Evolutionary conservation across 2,329 filamentous ascomycete genomes (phyloP).

Genomic region (Oidium heveae): DNA sequence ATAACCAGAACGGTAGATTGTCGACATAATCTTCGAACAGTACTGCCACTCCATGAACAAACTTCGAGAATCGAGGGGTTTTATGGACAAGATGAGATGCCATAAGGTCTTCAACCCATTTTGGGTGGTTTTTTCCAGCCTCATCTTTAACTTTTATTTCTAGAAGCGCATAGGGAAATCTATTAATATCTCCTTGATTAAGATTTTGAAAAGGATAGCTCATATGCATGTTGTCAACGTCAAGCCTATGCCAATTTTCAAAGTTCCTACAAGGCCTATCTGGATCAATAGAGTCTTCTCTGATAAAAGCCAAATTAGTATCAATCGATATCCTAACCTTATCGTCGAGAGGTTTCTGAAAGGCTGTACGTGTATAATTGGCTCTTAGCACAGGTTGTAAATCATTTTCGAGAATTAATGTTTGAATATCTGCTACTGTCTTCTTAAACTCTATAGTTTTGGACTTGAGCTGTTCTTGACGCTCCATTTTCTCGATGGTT

Average conservation of each 20-base stretch:
- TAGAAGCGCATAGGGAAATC: slow-evolving; percentile 73
- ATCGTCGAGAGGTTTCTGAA: slow-evolving; percentile 85
- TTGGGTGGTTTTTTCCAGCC: slow-evolving; percentile 38
- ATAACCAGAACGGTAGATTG: slow-evolving; percentile 86
- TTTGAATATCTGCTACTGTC: slow-evolving; percentile 53
- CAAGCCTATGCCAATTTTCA: slow-evolving; percentile 67
- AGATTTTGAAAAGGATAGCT: slow-evolving; percentile 70
- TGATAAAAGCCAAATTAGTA: slow-evolving; percentile 72
- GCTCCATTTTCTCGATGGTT: slow-evolving; percentile 63
- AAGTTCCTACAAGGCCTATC: slow-evolving; percentile 76
- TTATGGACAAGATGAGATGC: slow-evolving; percentile 77
- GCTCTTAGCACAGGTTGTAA: slow-evolving; percentile 70
- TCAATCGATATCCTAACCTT: slow-evolving; percentile 81
- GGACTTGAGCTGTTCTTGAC: slow-evolving; percentile 39
- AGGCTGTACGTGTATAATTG: slow-evolving; percentile 83
- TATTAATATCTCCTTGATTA: slow-evolving; percentile 71
- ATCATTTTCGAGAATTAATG: slow-evolving; percentile 50
- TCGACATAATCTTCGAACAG: slow-evolving; percentile 94
- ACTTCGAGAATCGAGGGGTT: slow-evolving; percentile 82
- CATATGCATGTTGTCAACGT: slow-evolving; percentile 66
- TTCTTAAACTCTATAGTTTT: slow-evolving; percentile 44
- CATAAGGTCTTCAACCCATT: slow-evolving; percentile 84
- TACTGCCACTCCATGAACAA: slow-evolving; percentile 74
- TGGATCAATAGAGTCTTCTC: slow-evolving; percentile 48
- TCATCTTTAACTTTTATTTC: slow-evolving; percentile 73